phyloP scores from a whole-genome alignment of 768 basidiomycete species.

The Russula earlei region DNA sequence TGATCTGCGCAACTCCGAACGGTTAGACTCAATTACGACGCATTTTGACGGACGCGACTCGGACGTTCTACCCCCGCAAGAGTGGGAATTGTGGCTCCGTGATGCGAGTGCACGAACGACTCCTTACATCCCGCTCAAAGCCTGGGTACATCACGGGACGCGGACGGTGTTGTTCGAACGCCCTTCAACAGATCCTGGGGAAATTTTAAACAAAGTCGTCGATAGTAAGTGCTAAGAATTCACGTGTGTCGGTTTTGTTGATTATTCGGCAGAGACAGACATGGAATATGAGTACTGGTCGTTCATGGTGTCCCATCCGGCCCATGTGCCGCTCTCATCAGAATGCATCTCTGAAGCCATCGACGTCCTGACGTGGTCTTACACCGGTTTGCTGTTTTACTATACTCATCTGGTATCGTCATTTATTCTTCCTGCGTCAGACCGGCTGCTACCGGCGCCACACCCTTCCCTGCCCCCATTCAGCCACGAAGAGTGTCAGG shows the following conservation, averaged over 20 bases:
- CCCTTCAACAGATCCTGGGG: slow-evolving; percentile 26
- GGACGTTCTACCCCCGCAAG: slow-evolving; percentile 29
- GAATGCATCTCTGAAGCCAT: slow-evolving; percentile 58
- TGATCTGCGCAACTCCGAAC: slow-evolving; percentile 45
- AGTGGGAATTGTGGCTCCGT: slow-evolving; percentile 58
- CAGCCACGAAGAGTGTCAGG: slow-evolving; percentile 66
- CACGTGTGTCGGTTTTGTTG: background rate
- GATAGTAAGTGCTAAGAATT: slow-evolving; percentile 31
- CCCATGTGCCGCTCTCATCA: slow-evolving; percentile 49
- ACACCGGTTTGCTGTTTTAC: slow-evolving; percentile 44
- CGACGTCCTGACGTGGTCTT: slow-evolving; percentile 72
- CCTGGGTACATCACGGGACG: slow-evolving; percentile 61
- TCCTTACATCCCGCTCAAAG: slow-evolving; percentile 33
- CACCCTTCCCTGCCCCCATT: slow-evolving; percentile 56
- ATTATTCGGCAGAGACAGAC: slow-evolving; percentile 46
- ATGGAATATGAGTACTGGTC: slow-evolving; percentile 76
- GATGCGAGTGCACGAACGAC: slow-evolving; percentile 29
- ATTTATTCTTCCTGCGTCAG: slow-evolving; percentile 27
- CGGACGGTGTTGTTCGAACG: slow-evolving; percentile 42
- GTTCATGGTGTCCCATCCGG: slow-evolving; percentile 71
- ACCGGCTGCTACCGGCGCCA: slow-evolving; percentile 58
- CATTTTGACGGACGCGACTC: slow-evolving; percentile 33
- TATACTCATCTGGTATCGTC: background rate
- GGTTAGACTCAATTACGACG: slow-evolving; percentile 40
- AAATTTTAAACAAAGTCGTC: slow-evolving; percentile 26